phyloP scores from a whole-genome alignment of 345 rosid genomes.

The Kernera saxatilis region DNA sequence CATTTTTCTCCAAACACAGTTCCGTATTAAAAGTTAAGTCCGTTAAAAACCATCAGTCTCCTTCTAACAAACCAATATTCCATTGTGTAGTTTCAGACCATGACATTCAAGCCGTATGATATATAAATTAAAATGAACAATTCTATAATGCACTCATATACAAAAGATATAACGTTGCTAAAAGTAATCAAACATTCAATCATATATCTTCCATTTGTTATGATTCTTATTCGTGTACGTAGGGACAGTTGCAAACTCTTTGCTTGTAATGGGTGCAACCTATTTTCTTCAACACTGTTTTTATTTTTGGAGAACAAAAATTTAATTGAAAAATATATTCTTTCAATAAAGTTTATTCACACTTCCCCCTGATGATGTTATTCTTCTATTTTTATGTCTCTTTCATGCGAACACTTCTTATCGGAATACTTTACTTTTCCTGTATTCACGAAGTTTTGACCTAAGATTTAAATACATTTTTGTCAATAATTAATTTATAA shows the following conservation, averaged over 20 bases:
- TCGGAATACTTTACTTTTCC: not conserved
- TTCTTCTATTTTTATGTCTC: not conserved
- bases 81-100: not conserved
- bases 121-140: not conserved
- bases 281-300: not conserved
- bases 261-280: conserved; percentile 12
- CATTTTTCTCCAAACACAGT: not conserved
- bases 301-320: not conserved
- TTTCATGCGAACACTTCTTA: conserved; percentile 4
- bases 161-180: not conserved
- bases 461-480: not conserved
- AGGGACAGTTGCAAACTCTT: conserved; percentile 6
- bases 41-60: not conserved
- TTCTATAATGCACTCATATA: not conserved
- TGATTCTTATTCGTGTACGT: not conserved
- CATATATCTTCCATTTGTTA: not conserved
- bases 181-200: conserved; percentile 11
- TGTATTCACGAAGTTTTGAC: not conserved
- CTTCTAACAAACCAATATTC: not conserved
- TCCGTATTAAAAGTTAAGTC: not conserved
- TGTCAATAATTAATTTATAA: not conserved
- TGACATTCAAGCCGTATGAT: not conserved
- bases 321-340: not conserved
- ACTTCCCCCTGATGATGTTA: not conserved
- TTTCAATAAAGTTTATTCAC: not conserved